phyloP scores from a whole-genome alignment of 1,284 basidiomycete species.

The Stygiomarasmius scandens region DNA sequence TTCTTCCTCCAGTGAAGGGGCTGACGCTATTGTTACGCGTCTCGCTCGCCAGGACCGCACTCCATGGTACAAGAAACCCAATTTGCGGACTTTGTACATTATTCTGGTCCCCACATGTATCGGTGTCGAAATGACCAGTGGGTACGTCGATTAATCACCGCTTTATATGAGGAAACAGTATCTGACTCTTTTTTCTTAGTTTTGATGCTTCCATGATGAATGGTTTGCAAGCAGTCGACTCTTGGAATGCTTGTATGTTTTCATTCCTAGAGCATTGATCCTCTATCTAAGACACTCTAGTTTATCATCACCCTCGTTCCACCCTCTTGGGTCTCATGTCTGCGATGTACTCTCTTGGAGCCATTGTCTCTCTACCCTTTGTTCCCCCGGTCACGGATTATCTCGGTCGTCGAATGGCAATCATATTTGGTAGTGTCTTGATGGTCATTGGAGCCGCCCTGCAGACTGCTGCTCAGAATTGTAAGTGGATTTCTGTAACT shows the following conservation, averaged over 20 bases:
- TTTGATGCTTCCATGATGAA: constrained; percentile 65
- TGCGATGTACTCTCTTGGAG: constrained; percentile 57
- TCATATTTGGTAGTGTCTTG: constrained; percentile 45
- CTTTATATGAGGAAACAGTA: no score
- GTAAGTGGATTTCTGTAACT: constrained; percentile 30
- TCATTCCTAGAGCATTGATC: not conserved
- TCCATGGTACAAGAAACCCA: constrained; percentile 60
- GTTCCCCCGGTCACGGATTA: constrained; percentile 47
- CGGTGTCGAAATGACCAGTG: constrained; percentile 64
- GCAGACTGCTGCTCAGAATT: constrained; percentile 49
- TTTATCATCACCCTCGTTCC: constrained; percentile 52
- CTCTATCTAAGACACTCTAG: constrained; percentile 26
- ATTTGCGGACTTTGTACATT: constrained; percentile 51
- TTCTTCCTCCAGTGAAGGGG: not conserved
- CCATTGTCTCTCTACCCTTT: constrained; percentile 48
- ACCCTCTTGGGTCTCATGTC: constrained; percentile 54
- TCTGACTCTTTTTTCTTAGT: constrained; percentile 29
- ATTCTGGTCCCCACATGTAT: constrained; percentile 60
- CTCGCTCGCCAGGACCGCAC: constrained; percentile 48
- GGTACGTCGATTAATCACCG: constrained; percentile 35
- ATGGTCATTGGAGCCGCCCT: constrained; percentile 50
- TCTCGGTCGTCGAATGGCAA: constrained; percentile 45
- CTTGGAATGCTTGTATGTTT: constrained; percentile 45
- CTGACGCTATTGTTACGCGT: constrained; percentile 44
- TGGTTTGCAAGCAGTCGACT: constrained; percentile 49